Evolutionary conservation across 495 filamentous ascomycete genomes (phyloP), one percentile per base, ranked within the genome.

Genomic region (Daldinia grandis): DNA sequence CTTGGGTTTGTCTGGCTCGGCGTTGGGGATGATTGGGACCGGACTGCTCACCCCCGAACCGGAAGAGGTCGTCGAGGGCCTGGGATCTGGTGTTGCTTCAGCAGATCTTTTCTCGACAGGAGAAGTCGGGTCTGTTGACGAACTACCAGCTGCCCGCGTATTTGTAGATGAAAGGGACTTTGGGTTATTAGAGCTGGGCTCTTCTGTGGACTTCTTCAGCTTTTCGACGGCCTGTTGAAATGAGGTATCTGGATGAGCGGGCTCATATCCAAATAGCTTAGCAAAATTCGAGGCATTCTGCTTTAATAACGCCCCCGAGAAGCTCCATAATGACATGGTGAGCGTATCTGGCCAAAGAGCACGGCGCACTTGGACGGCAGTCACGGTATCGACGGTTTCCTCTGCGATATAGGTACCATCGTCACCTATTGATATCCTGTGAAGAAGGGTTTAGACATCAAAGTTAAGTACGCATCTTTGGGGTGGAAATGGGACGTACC

Each of bases 281-380:
- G 74, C 79, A 17, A 80, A 58, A 3, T 68, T 64, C 12, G 49
- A 38, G 42, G 49, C 53, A n/a, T 74, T 76, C 57, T 81, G 74
- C 63, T 71, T 74, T 24, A 75, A 33, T 3, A 80, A 40, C 4
- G 75, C 70, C 4, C 55, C 74, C 12, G 72, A 69, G n/a, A 83
- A 76, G 6, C 73, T 74, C 78, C 77, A 81, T 24, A 77, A 47
- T 0, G 81, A 77, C 7, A 77, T 10, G 4, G 79, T 68, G 0
- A 81, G 25, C 6, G 79, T 72, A 30, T 51, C 63, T 1, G 82
- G 82, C 70, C 75, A 81, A 3, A 84, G 65, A 6, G 76, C 64
- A 12, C 76, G 78, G 38, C 76, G 64, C 2, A 76, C 51, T 54
- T 68, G 51, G n/a, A 76, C 58, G n/a, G 72, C 81, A 0, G 68